These are phyloP conservation scores for Solanum corneliomulleri DNA, from an alignment of 257 asterid genomes.

Conservation along the genomic window DNA sequence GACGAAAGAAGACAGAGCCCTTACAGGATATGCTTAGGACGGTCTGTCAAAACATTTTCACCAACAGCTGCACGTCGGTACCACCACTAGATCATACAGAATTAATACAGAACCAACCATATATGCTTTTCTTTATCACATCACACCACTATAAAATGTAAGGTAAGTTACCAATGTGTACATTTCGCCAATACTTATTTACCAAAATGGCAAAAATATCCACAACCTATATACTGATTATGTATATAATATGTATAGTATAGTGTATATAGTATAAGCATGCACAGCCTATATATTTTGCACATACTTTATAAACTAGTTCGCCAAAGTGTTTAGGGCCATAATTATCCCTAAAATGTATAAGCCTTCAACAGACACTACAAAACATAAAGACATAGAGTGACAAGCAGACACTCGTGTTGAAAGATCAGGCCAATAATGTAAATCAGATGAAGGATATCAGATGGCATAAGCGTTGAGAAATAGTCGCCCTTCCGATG, in stretches of 20 bases:
- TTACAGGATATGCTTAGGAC: background rate
- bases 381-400: background rate
- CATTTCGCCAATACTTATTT: background rate
- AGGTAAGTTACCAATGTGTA: background rate
- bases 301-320: background rate
- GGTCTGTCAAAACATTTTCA: background rate
- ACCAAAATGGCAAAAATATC: background rate
- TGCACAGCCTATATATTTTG: background rate
- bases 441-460: constrained; percentile 56
- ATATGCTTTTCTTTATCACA: background rate
- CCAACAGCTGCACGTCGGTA: background rate
- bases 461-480: constrained; percentile 81
- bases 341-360: background rate
- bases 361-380: background rate
- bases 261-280: background rate
- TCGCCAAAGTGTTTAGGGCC: background rate
- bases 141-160: background rate
- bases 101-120: background rate
- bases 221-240: background rate
- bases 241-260: background rate
- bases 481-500: constrained; percentile 96
- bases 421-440: background rate
- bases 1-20: background rate
- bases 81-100: background rate
- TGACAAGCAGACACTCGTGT: background rate